A percentile compares a stretch with the other conserved stretches of the same genome.
These are phyloP conservation scores for Russula sp. DNA, from an alignment of 768 basidiomycete species.

Conservation along the genomic window DNA sequence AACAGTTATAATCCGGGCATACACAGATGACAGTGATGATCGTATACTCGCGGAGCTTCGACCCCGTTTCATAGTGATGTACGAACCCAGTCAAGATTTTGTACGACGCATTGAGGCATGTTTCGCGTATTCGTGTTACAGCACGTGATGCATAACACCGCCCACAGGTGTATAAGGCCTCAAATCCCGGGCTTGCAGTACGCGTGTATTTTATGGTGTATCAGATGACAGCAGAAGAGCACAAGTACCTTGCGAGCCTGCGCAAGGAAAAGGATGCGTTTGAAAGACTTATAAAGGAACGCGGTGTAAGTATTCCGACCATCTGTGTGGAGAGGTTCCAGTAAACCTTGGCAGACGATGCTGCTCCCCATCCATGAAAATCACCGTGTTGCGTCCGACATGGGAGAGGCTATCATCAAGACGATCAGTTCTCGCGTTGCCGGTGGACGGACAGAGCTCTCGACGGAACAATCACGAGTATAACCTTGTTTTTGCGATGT, in stretches of 20 bases:
- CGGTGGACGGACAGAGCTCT: slow-evolving; percentile 70
- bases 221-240: slow-evolving; percentile 87
- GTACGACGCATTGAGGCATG: slow-evolving; percentile 84
- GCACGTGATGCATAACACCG: neutral
- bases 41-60: slow-evolving; percentile 77
- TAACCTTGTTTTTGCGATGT: slow-evolving; percentile 4
- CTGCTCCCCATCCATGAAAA: slow-evolving; percentile 76
- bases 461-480: slow-evolving; percentile 60
- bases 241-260: slow-evolving; percentile 86
- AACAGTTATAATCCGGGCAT: slow-evolving; percentile 79
- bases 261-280: slow-evolving; percentile 92
- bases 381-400: slow-evolving; percentile 34
- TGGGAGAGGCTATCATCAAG: slow-evolving; percentile 59
- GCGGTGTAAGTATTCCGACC: slow-evolving; percentile 56
- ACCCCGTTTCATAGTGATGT: slow-evolving; percentile 92
- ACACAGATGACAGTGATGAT: slow-evolving; percentile 91
- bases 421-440: slow-evolving; percentile 82
- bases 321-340: neutral
- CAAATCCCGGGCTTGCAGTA: slow-evolving; percentile 74
- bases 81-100: slow-evolving; percentile 91
- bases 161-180: slow-evolving; percentile 77
- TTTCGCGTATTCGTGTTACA: neutral
- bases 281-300: slow-evolving; percentile 86
- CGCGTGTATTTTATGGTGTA: slow-evolving; percentile 97
- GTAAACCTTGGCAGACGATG: slow-evolving; percentile 58